Evolutionary conservation across 2,329 filamentous ascomycete genomes (phyloP).

Genomic region (Monosporascus sp.): DNA sequence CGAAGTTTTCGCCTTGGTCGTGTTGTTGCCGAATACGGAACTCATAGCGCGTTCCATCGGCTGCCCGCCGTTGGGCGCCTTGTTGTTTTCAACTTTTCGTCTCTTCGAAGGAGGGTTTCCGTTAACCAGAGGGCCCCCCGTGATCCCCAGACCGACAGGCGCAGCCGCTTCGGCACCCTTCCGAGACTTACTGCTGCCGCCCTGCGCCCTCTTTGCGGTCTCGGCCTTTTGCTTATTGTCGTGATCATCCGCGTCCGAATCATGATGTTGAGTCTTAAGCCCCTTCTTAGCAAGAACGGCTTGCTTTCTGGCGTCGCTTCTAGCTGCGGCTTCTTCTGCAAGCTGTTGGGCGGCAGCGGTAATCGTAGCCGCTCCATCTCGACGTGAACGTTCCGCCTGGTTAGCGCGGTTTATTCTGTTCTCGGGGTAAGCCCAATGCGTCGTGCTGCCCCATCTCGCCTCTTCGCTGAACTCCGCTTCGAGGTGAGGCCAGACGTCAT

Average conservation of each 20-base stretch:
- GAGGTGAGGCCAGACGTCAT: slow-evolving; percentile 81
- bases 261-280: slow-evolving; percentile 61
- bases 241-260: slow-evolving; percentile 75
- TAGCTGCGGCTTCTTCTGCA: slow-evolving; percentile 76
- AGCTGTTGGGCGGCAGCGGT: slow-evolving; percentile 72
- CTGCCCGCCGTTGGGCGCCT: slow-evolving; percentile 43
- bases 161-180: slow-evolving; percentile 51
- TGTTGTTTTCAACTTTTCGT: slow-evolving; percentile 78
- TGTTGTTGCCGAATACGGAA: slow-evolving; percentile 44
- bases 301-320: slow-evolving; percentile 81
- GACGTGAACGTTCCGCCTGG: slow-evolving; percentile 66
- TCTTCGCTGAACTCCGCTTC: slow-evolving; percentile 90
- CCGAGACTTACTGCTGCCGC: slow-evolving; percentile 54
- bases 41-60: slow-evolving; percentile 67
- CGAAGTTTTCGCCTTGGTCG: slow-evolving; percentile 51
- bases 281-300: slow-evolving; percentile 73
- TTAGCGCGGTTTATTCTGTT: slow-evolving; percentile 64
- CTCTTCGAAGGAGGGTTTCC: slow-evolving; percentile 61
- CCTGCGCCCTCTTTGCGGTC: slow-evolving; percentile 53
- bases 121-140: slow-evolving; percentile 47
- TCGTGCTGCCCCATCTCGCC: slow-evolving; percentile 83
- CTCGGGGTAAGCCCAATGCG: slow-evolving; percentile 93
- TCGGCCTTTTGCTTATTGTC: slow-evolving; percentile 44
- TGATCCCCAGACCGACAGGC: slow-evolving; percentile 61
- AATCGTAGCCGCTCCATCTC: slow-evolving; percentile 73